Evolutionary conservation across 495 filamentous ascomycete species (phyloP).

Genomic region (Baudoinia panamericana): DNA sequence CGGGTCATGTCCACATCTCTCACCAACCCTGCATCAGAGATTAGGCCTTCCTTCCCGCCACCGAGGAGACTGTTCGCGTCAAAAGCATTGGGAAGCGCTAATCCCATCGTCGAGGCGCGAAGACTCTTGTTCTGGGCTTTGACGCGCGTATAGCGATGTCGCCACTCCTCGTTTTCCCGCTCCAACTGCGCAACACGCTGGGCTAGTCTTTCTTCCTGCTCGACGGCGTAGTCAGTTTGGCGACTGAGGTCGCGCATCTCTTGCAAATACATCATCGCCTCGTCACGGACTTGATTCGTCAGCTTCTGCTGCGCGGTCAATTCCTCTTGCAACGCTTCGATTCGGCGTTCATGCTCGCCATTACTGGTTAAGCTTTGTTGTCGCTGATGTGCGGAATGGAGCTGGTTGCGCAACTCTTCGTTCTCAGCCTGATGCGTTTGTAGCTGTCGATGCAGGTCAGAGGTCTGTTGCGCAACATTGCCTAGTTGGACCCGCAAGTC

Average conservation of each 20-base stretch:
- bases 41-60: conserved; percentile 37
- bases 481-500: conserved; percentile 19
- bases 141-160: conserved; percentile 68
- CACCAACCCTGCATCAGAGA: conserved; percentile 60
- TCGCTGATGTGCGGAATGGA: background rate
- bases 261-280: conserved; percentile 68
- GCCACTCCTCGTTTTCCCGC: conserved; percentile 75
- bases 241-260: conserved; percentile 83
- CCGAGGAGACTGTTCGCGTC: conserved; percentile 9
- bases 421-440: conserved; percentile 15
- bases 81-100: conserved; percentile 41
- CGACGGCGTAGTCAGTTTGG: conserved; percentile 61
- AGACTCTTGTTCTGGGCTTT: conserved; percentile 76
- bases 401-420: conserved; percentile 10
- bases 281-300: conserved; percentile 77
- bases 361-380: conserved; percentile 23
- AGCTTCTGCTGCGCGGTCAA: conserved; percentile 65
- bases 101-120: conserved; percentile 63
- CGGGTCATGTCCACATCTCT: conserved; percentile 87
- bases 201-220: conserved; percentile 65
- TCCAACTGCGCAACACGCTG: conserved; percentile 62
- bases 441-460: conserved; percentile 11
- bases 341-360: conserved; percentile 39
- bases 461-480: conserved; percentile 8
- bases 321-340: conserved; percentile 53